These are phyloP conservation scores for Mycena maculata DNA, from an alignment of 768 basidiomycete species.

Conservation along the genomic window DNA sequence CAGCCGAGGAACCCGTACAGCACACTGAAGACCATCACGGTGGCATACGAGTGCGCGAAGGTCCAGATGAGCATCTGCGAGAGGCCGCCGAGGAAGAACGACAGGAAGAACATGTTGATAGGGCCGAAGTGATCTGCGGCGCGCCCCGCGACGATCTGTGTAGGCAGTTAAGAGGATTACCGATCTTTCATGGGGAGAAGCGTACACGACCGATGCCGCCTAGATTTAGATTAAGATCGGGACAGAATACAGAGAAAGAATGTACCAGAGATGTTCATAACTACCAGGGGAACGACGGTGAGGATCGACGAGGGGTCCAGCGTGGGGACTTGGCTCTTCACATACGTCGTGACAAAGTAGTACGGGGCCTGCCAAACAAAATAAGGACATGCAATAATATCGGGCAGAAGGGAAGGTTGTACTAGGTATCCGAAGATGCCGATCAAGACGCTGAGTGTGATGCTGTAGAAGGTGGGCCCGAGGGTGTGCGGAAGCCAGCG, in stretches of 20 bases:
- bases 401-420: not conserved
- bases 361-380: slow-evolving; percentile 33
- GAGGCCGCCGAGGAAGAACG: slow-evolving; percentile 48
- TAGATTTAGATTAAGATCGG: not conserved
- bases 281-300: slow-evolving; percentile 36
- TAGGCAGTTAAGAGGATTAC: not conserved
- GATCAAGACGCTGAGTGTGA: slow-evolving; percentile 45
- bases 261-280: slow-evolving; percentile 42
- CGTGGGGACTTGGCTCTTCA: slow-evolving; percentile 33
- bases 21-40: slow-evolving; percentile 46
- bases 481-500: slow-evolving; percentile 39
- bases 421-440: slow-evolving; percentile 41
- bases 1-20: slow-evolving; percentile 50
- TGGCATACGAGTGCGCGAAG: slow-evolving; percentile 45
- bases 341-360: slow-evolving; percentile 39
- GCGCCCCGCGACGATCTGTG: slow-evolving; percentile 48
- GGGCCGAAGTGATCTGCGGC: slow-evolving; percentile 53
- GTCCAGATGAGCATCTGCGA: slow-evolving; percentile 54
- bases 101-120: slow-evolving; percentile 51
- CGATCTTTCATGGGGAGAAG: not conserved
- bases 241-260: not conserved
- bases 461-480: slow-evolving; percentile 45
- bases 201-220: slow-evolving; percentile 40
- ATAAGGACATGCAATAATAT: not conserved
- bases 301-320: slow-evolving; percentile 36